Conservation (phyloP, 1,284 basidiomycete species). For the Microbotryum saponariae region DNA sequence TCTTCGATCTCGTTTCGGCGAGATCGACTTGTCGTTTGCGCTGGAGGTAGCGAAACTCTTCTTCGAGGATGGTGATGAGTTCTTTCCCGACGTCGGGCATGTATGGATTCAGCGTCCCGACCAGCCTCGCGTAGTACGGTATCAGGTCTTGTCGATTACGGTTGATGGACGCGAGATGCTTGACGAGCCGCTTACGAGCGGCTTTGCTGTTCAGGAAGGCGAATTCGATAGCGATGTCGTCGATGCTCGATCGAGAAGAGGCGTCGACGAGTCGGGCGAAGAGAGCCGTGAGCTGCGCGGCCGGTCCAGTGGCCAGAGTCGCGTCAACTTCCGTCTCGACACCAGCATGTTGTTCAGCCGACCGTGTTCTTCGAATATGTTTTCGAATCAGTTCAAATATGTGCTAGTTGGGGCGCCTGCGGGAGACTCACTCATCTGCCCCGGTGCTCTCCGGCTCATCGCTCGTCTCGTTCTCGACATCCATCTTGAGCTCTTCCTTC, state of each 20-base stretch:
- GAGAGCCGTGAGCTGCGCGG: conserved; percentile 84
- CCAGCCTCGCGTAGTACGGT: conserved; percentile 84
- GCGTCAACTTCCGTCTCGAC: conserved; percentile 27
- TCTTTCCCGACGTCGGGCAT: conserved; percentile 89
- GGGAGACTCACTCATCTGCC: neutral
- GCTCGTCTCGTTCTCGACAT: conserved; percentile 33
- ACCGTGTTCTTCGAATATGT: too few species aligned
- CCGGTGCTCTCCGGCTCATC: neutral
- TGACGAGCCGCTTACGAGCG: conserved; percentile 78
- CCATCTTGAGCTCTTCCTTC: conserved; percentile 22
- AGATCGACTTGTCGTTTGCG: conserved; percentile 87
- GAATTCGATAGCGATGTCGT: conserved; percentile 91
- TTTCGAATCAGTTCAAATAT: too few species aligned
- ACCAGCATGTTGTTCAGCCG: neutral
- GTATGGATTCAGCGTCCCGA: conserved; percentile 79
- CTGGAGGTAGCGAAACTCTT: conserved; percentile 94
- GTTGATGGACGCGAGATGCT: conserved; percentile 74
- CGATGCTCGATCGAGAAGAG: conserved; percentile 83
- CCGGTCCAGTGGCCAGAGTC: conserved; percentile 61
- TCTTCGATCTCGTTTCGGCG: conserved; percentile 78
- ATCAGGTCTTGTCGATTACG: conserved; percentile 83
- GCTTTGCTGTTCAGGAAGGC: conserved; percentile 94
- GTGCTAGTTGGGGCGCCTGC: neutral
- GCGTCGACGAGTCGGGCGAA: conserved; percentile 87
- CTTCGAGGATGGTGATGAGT: conserved; percentile 73